These are phyloP conservation scores for Mycena chlorophos DNA, from an alignment of 768 basidiomycete species.

Conservation along the genomic window DNA sequence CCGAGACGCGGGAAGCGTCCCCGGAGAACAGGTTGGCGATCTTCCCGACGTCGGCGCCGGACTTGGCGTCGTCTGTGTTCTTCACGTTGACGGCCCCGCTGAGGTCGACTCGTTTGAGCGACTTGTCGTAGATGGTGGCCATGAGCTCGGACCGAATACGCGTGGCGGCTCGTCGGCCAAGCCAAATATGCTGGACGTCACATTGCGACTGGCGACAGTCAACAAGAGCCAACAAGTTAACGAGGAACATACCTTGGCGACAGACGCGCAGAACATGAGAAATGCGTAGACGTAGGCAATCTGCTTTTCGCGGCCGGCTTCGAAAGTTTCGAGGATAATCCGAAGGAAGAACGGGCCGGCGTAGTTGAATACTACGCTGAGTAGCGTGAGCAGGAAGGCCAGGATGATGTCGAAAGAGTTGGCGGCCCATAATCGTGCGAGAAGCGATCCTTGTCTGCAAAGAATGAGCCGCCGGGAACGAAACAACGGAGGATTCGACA, in stretches of 20 bases:
- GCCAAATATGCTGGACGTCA: conserved; percentile 32
- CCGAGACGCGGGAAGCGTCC: background rate
- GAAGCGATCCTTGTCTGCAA: conserved; percentile 36
- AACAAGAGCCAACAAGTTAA: background rate
- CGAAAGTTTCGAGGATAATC: conserved; percentile 35
- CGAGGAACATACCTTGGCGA: conserved; percentile 46
- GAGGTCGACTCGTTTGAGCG: conserved; percentile 79
- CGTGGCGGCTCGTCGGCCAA: conserved; percentile 70
- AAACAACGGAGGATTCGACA: background rate
- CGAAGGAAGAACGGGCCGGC: conserved; percentile 84
- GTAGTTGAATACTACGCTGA: conserved; percentile 77
- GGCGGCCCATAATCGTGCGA: conserved; percentile 43
- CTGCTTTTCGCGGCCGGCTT: conserved; percentile 46
- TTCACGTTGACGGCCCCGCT: conserved; percentile 58
- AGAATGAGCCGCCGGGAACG: background rate
- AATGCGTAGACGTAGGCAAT: conserved; percentile 79
- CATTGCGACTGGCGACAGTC: background rate
- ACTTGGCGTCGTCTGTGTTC: background rate
- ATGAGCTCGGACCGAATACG: conserved; percentile 78
- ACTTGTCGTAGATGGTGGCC: conserved; percentile 87
- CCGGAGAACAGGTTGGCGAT: background rate
- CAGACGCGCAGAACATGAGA: conserved; percentile 63
- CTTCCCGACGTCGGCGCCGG: background rate
- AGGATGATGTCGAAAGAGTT: conserved; percentile 50
- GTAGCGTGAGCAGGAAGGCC: conserved; percentile 57